Conservation (phyloP, 1,139 yeast species). For the Suhomyces kunorum region DNA sequence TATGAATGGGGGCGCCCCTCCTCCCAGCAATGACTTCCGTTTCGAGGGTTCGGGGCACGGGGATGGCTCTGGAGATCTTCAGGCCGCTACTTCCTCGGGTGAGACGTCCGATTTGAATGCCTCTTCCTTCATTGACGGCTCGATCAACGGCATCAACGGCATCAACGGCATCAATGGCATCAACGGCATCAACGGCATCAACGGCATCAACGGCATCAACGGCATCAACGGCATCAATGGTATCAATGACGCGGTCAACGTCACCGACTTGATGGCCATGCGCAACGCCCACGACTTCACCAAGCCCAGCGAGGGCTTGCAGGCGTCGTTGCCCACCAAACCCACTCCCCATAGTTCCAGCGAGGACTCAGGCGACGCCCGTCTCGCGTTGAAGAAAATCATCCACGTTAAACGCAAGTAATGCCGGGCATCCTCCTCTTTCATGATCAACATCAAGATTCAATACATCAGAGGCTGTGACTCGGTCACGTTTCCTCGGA, state of each 20-base stretch:
- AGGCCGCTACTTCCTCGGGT: too few relatives aligned
- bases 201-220: too few relatives aligned
- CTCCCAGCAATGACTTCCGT: conserved; percentile 5
- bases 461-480: conserved; percentile 7
- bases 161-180: too few relatives aligned
- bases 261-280: conserved; percentile 24
- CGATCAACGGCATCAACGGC: too few relatives aligned
- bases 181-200: too few relatives aligned
- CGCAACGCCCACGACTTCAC: conserved; percentile 10
- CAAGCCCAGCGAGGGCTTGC: conserved; percentile 4
- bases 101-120: not conserved
- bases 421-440: not conserved
- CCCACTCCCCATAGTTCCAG: conserved; percentile 10
- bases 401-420: conserved; percentile 36
- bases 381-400: conserved; percentile 43
- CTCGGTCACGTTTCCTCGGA: conserved; percentile 2
- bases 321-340: conserved; percentile 5
- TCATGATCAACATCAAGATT: conserved; percentile 13
- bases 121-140: conserved; percentile 4
- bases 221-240: too few relatives aligned
- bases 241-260: conserved; percentile 18
- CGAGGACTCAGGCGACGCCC: conserved; percentile 45
- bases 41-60: too few relatives aligned
- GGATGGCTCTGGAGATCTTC: too few relatives aligned
- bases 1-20: conserved; percentile 15